Conservation (phyloP, 352 stramenopile genomes). For the Peronospora belbahrii region DNA sequence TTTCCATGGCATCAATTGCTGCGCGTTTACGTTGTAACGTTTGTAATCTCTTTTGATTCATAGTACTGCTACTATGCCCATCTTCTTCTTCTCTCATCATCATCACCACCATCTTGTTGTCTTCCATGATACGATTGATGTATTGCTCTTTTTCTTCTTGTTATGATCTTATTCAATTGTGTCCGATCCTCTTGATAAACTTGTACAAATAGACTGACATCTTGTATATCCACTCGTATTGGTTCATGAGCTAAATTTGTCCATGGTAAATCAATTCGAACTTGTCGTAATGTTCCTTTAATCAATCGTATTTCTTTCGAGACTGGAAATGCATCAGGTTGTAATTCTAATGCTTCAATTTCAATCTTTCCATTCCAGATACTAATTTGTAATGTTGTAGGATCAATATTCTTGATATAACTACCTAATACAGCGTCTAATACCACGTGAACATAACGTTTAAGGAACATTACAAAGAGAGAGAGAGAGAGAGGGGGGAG, state of each 20-base stretch:
- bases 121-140: too few relatives aligned
- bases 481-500: too few relatives aligned
- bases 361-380: slow-evolving; percentile 84
- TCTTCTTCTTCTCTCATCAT: too few relatives aligned
- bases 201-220: slow-evolving; percentile 63
- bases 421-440: slow-evolving; percentile 74
- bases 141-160: too few relatives aligned
- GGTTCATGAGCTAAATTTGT: slow-evolving; percentile 64
- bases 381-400: slow-evolving; percentile 76
- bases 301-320: slow-evolving; percentile 58
- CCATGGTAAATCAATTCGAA: slow-evolving; percentile 73
- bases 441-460: slow-evolving; percentile 80
- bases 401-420: slow-evolving; percentile 85
- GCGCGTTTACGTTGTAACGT: slow-evolving; percentile 67
- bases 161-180: too few relatives aligned
- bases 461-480: slow-evolving; percentile 58
- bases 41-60: slow-evolving; percentile 47
- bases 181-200: slow-evolving; percentile 31
- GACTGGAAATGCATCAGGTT: slow-evolving; percentile 62
- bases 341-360: slow-evolving; percentile 71
- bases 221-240: slow-evolving; percentile 70
- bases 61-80: too few relatives aligned
- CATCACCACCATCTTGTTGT: too few relatives aligned
- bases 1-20: slow-evolving; percentile 70
- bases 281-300: slow-evolving; percentile 66